Evolutionary conservation across 2,329 filamentous ascomycete species (phyloP), one percentile per base, ranked within the genome.

Genomic region (Pestalotiopsis sp.): DNA sequence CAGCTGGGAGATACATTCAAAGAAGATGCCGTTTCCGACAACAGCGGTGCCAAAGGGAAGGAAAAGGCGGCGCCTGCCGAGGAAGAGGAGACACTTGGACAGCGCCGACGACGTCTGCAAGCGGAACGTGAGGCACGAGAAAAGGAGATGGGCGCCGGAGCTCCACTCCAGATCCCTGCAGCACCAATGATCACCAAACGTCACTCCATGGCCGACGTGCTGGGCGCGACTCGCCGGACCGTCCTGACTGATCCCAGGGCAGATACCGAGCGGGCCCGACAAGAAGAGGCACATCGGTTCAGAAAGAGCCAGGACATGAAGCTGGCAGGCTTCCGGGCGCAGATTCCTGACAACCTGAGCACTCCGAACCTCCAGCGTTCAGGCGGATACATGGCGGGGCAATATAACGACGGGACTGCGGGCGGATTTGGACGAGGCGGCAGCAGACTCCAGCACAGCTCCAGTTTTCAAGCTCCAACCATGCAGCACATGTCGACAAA

Each of bases 41-140:
- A 57, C 45, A 81, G 79, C 20, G 75, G 80, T 4, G 74, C 71
- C 49, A 74, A 75, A 41, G 78, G 73, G 4, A 79, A 79, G 61
- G 70, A 70, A 23, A 77, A 74, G 41, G 72, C 76, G 39, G 76
- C 73, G 5, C 71, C 77, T 68, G 69, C 76, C 23, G 84, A 86
- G 70, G 91, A 91, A 72, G 91, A 94, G 73, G 93, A 96, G 77
- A 95, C 93, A 0, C 84, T 96, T 0, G 93, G 92, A 11, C 92
- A 95, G 78, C 90, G 93, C 12, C 90, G 92, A 0, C 89, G 89
- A 36, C 88, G 93, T 31, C 83, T 96, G 1, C 92, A 94, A 77
- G 89, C 90, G 6, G 89, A 91, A 75, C 84, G 85, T 31, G 90
- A 92, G 78, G 90, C 90, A 6, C 86, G 88, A 36, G 86, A 88